A percentile compares a stretch with the other conserved stretches of the same genome.
Conservation (phyloP, 805 yeast genomes). For the Saturnispora hagleri region DNA sequence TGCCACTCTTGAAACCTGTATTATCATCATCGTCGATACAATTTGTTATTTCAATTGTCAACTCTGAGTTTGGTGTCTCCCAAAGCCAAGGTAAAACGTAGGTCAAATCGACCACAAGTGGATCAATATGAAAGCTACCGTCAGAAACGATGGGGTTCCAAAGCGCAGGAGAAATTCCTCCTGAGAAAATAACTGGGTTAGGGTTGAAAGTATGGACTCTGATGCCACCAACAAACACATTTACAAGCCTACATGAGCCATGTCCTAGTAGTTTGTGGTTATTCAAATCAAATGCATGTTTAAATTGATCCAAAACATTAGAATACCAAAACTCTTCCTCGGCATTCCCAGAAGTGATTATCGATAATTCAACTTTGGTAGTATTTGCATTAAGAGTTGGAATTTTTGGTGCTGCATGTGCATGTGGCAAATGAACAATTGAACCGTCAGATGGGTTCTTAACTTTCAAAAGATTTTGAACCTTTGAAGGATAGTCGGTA, state of each 20-base stretch:
- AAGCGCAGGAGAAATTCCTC: conserved; percentile 70
- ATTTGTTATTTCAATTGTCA: conserved; percentile 44
- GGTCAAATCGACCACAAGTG: conserved; percentile 63
- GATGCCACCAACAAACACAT: conserved; percentile 49
- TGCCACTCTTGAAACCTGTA: conserved; percentile 24
- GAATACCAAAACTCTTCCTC: conserved; percentile 82
- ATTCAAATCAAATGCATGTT: conserved; percentile 29
- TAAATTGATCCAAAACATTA: conserved; percentile 42
- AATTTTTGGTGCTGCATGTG: conserved; percentile 29
- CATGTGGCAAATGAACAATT: conserved; percentile 36
- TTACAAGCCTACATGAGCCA: conserved; percentile 64
- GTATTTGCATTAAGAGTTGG: conserved; percentile 46
- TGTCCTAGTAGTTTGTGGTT: conserved; percentile 43
- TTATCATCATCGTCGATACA: conserved; percentile 35
- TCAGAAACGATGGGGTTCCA: conserved; percentile 77
- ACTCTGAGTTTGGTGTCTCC: conserved; percentile 31
- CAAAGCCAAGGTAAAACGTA: conserved; percentile 63
- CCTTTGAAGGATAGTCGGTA: not conserved
- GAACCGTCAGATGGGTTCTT: conserved; percentile 31
- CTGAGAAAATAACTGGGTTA: conserved; percentile 67
- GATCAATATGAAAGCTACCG: conserved; percentile 63
- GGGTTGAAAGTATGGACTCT: conserved; percentile 59
- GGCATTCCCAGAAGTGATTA: conserved; percentile 66
- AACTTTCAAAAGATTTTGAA: conserved; percentile 29
- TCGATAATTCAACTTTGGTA: conserved; percentile 46